Evolutionary conservation across 352 stramenopile genomes (phyloP).

Genomic region (Thraustochytrium sp.): DNA sequence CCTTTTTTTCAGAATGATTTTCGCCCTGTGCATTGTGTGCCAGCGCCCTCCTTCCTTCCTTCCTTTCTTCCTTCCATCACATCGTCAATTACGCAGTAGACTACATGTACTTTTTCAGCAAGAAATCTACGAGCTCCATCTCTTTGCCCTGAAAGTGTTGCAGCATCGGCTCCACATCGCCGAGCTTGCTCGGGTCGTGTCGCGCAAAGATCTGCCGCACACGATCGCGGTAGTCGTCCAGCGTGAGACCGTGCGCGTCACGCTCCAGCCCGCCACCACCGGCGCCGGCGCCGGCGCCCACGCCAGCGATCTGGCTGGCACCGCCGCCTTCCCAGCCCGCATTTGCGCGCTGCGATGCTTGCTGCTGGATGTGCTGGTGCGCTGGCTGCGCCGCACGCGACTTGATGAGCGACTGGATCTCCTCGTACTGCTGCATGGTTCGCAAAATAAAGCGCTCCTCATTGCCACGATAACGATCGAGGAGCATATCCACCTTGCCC

Average conservation of each 20-base stretch:
- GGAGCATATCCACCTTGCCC: conserved; percentile 6
- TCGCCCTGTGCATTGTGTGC: too few species aligned
- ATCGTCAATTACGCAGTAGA: too few species aligned
- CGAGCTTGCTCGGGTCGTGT: not conserved
- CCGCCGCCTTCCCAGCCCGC: not conserved
- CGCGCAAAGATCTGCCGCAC: conserved; percentile 6
- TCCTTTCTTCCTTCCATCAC: not conserved
- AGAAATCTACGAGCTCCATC: conserved; percentile 23
- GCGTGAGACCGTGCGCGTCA: conserved; percentile 11
- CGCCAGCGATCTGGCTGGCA: not conserved
- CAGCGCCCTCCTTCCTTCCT: not conserved
- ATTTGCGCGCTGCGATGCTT: not conserved
- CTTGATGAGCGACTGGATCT: not conserved
- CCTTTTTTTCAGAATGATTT: too few species aligned
- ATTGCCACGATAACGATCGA: conserved; percentile 26
- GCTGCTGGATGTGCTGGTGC: not conserved
- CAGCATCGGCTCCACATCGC: conserved; percentile 13
- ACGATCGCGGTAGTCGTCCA: conserved; percentile 16
- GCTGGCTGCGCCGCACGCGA: not conserved
- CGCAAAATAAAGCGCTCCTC: conserved; percentile 29
- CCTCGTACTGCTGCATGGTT: conserved; percentile 15
- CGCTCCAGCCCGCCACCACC: not conserved
- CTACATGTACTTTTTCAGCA: conserved; percentile 37
- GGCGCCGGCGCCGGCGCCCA: not conserved
- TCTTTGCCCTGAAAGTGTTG: conserved; percentile 17